A percentile compares a stretch with the other conserved stretches of the same genome.
Evolutionary conservation across 306 rosid species (phyloP).

Genomic region (Vachellia pachyceras): DNA sequence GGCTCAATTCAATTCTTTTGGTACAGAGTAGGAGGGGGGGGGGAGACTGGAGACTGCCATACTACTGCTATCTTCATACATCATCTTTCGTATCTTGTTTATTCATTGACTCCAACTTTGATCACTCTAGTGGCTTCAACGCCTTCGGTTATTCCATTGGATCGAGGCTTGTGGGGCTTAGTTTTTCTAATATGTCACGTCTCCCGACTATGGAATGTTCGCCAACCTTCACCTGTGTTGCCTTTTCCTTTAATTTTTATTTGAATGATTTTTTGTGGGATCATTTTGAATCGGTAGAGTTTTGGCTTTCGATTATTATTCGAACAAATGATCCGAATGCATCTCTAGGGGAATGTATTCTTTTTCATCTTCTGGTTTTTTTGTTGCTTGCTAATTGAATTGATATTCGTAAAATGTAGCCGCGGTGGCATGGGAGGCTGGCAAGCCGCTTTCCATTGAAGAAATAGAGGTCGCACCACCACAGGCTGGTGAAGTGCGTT

Average conservation of each 20-base stretch:
- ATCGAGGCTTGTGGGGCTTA: background rate
- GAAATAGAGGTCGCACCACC: slow-evolving; percentile 65
- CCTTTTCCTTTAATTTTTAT: background rate
- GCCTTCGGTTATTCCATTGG: background rate
- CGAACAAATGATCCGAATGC: background rate
- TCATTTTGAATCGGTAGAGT: background rate
- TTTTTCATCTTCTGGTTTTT: background rate
- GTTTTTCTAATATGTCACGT: background rate
- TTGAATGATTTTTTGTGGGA: background rate
- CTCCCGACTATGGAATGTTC: background rate
- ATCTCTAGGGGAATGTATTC: background rate
- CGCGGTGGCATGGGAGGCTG: slow-evolving; percentile 62
- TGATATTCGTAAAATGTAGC: slow-evolving; percentile 36
- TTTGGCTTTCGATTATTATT: background rate
- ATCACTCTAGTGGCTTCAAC: background rate
- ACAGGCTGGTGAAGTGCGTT: slow-evolving; percentile 56
- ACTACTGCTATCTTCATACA: no score
- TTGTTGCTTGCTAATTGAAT: background rate
- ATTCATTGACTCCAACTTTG: background rate
- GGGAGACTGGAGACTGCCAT: no score
- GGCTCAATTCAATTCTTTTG: background rate
- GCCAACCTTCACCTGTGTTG: background rate
- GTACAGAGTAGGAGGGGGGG: no score
- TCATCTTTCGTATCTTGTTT: background rate
- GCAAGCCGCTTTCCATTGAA: slow-evolving; percentile 54